Percentiles rank a stretch among this genome's conserved stretches.
Evolutionary conservation across 768 basidiomycete species (phyloP).

Genomic region (Aureoboletus auriporus): DNA sequence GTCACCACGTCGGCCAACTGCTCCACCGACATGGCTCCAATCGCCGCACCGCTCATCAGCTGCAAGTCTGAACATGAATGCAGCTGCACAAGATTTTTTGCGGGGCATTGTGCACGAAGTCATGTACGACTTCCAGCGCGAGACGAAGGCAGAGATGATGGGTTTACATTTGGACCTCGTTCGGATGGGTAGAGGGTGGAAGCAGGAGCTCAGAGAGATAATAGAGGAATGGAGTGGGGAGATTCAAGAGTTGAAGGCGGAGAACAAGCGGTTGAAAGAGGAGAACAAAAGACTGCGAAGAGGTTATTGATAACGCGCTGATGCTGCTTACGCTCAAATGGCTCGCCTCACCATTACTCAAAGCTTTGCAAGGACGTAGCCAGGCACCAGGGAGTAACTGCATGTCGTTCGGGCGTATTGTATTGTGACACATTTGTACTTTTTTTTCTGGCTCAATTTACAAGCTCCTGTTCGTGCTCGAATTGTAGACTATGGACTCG

Average conservation of each 20-base stretch:
- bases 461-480: slow-evolving; percentile 16
- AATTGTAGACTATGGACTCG: slow-evolving; percentile 5
- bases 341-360: too few relatives aligned
- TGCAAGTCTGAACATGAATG: slow-evolving; percentile 25
- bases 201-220: slow-evolving; percentile 54
- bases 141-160: slow-evolving; percentile 67
- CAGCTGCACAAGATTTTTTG: slow-evolving; percentile 51
- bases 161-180: slow-evolving; percentile 73
- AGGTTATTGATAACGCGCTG: slow-evolving; percentile 26
- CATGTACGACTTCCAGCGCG: slow-evolving; percentile 68
- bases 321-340: too few relatives aligned
- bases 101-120: slow-evolving; percentile 64
- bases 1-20: slow-evolving; percentile 47
- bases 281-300: slow-evolving; percentile 62
- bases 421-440: slow-evolving; percentile 29
- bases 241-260: slow-evolving; percentile 40
- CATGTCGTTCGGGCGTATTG: too few relatives aligned
- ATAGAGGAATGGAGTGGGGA: slow-evolving; percentile 64
- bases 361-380: too few relatives aligned
- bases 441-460: slow-evolving; percentile 27
- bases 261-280: slow-evolving; percentile 53
- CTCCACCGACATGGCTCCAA: slow-evolving; percentile 34
- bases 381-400: too few relatives aligned
- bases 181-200: slow-evolving; percentile 67
- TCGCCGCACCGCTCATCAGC: slow-evolving; percentile 35